Conservation (phyloP, 2,329 filamentous ascomycete species). For the Hypoxylon sp. region DNA sequence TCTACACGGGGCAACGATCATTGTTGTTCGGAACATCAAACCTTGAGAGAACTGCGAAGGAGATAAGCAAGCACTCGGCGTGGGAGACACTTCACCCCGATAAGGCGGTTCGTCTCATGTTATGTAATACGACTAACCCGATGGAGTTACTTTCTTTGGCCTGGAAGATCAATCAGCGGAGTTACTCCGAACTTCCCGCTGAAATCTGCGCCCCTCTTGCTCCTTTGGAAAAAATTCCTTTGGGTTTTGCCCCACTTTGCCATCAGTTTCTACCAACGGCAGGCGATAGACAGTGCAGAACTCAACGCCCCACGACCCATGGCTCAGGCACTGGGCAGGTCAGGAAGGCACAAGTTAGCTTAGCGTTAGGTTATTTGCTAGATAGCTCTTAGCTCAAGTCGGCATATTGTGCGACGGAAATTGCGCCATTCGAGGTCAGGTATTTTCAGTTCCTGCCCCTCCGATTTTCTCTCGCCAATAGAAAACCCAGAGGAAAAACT, state of each 20-base stretch:
- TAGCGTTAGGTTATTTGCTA: constrained; percentile 23
- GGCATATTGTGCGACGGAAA: constrained; percentile 40
- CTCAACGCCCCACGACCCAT: constrained; percentile 18
- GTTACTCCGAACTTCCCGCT: constrained; percentile 42
- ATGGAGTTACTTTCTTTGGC: constrained; percentile 42
- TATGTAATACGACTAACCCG: constrained; percentile 30
- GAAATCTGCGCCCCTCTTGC: constrained; percentile 27
- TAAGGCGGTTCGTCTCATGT: constrained; percentile 19
- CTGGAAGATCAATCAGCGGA: constrained; percentile 26
- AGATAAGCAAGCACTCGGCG: constrained; percentile 16
- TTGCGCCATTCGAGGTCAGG: constrained; percentile 40
- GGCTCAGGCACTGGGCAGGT: constrained; percentile 27
- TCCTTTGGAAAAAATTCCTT: constrained; percentile 42
- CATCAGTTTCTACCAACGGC: constrained; percentile 17
- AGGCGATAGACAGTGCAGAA: constrained; percentile 13
- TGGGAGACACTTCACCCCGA: constrained; percentile 24
- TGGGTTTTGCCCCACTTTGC: constrained; percentile 31
- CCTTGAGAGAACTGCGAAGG: background rate
- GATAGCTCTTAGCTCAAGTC: constrained; percentile 27
- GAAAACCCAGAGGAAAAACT: constrained; percentile 36
- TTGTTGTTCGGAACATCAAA: constrained; percentile 22
- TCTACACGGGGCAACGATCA: constrained; percentile 26
- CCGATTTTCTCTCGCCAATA: constrained; percentile 33
- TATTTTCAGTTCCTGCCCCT: constrained; percentile 40
- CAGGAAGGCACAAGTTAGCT: constrained; percentile 13